A percentile compares a stretch with the other conserved stretches of the same genome.
phyloP scores from a whole-genome alignment of 768 basidiomycete genomes.

The Suillus spraguei region DNA sequence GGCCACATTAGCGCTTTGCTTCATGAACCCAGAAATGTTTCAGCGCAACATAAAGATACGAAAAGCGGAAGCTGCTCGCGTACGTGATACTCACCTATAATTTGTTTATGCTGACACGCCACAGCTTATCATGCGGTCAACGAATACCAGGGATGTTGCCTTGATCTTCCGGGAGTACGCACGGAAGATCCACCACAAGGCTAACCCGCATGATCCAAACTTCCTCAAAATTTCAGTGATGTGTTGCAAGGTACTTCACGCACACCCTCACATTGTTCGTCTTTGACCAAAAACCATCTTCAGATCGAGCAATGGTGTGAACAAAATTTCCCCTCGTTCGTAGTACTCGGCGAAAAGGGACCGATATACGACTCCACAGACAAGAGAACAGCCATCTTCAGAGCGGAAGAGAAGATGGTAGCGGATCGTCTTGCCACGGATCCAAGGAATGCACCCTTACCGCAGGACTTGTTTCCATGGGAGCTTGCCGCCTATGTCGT shows the following conservation, averaged over 20 bases:
- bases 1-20: constrained; percentile 89
- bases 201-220: constrained; percentile 80
- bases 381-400: constrained; percentile 55
- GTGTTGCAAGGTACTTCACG: constrained; percentile 69
- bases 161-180: constrained; percentile 84
- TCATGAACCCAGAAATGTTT: constrained; percentile 91
- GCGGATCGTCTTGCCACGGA: constrained; percentile 26
- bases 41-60: constrained; percentile 92
- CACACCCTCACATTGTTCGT: constrained; percentile 13
- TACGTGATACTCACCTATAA: constrained; percentile 38
- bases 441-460: constrained; percentile 6
- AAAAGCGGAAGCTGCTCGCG: constrained; percentile 84
- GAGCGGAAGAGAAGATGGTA: constrained; percentile 46
- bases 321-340: constrained; percentile 91
- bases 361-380: constrained; percentile 51
- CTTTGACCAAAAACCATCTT: constrained; percentile 15
- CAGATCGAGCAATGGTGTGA: constrained; percentile 94
- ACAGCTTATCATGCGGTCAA: constrained; percentile 90
- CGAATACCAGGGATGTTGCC: constrained; percentile 90
- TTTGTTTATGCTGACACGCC: neutral
- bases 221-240: constrained; percentile 82
- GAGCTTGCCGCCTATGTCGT: constrained; percentile 34
- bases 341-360: constrained; percentile 36
- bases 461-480: constrained; percentile 26
- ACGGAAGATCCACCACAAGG: constrained; percentile 81